Conservation (phyloP, 2,329 filamentous ascomycete genomes). For the Hymenoscyphus salicellus region DNA sequence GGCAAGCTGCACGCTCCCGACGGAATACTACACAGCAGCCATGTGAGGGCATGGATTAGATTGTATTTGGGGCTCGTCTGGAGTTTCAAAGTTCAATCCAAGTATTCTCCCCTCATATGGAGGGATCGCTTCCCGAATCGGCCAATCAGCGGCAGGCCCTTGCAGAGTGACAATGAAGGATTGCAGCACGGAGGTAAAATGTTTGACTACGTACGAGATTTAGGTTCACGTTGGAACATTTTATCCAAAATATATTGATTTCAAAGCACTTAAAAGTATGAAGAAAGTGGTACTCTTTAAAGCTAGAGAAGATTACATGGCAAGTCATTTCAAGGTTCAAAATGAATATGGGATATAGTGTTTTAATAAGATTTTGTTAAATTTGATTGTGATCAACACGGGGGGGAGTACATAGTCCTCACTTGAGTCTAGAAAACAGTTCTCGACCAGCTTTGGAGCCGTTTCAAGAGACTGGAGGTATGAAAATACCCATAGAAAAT, state of each 20-base stretch:
- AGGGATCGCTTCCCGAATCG: not conserved
- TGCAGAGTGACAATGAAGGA: not conserved
- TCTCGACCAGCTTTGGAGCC: not conserved
- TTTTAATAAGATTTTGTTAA: not conserved
- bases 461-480: not conserved
- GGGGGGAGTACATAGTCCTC: not conserved
- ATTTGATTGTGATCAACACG: not conserved
- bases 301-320: not conserved
- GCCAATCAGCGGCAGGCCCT: not conserved
- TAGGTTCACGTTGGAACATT: not conserved
- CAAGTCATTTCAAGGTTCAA: too few species aligned
- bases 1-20: not conserved
- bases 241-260: not conserved
- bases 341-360: too few species aligned
- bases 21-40: too few species aligned
- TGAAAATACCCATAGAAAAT: not conserved
- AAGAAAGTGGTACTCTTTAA: not conserved
- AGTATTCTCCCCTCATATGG: not conserved
- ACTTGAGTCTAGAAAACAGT: not conserved
- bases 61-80: not conserved
- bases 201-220: not conserved
- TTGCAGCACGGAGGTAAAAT: not conserved
- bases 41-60: not conserved
- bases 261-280: not conserved
- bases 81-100: slow-evolving; percentile 1